These are phyloP conservation scores for Sporothrix euskadiensis DNA, from an alignment of 2,329 filamentous ascomycete species.

Conservation along the genomic window DNA sequence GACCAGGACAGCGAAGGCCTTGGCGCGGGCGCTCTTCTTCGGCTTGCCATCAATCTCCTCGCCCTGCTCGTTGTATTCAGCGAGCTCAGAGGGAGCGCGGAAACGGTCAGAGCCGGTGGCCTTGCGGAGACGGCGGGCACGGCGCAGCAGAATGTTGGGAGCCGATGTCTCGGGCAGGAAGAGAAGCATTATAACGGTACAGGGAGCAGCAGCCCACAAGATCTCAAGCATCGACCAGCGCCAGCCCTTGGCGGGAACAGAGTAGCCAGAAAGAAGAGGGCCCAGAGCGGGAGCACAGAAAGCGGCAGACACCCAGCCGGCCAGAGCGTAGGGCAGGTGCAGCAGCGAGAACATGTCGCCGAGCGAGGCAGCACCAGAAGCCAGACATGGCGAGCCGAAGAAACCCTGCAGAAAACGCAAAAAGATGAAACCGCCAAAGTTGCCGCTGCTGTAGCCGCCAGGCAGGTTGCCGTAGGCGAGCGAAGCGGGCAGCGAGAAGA, in stretches of 20 bases:
- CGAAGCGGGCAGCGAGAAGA: slow-evolving; percentile 46
- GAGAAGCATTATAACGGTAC: slow-evolving; percentile 43
- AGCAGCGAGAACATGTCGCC: slow-evolving; percentile 61
- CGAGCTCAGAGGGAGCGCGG: slow-evolving; percentile 64
- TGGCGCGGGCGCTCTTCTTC: not conserved
- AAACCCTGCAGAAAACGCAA: slow-evolving; percentile 67
- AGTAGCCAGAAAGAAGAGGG: slow-evolving; percentile 47
- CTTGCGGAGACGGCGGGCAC: slow-evolving; percentile 53
- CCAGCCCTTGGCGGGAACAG: slow-evolving; percentile 40
- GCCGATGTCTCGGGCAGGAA: slow-evolving; percentile 45
- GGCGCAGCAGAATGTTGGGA: slow-evolving; percentile 54
- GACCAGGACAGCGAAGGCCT: slow-evolving; percentile 44
- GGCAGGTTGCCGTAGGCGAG: slow-evolving; percentile 37
- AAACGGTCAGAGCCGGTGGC: slow-evolving; percentile 58
- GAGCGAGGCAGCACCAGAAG: slow-evolving; percentile 63
- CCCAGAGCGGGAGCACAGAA: slow-evolving; percentile 57
- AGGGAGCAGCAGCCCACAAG: slow-evolving; percentile 42
- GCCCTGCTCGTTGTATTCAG: not conserved
- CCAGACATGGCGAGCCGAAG: slow-evolving; percentile 63
- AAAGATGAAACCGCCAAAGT: slow-evolving; percentile 62
- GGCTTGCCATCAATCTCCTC: slow-evolving; percentile 45
- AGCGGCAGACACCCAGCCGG: slow-evolving; percentile 65
- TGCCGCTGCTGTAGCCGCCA: slow-evolving; percentile 37
- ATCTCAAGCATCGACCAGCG: slow-evolving; percentile 42
- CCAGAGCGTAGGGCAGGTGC: slow-evolving; percentile 71